These are phyloP conservation scores for Tolypocladium nubicola DNA, from an alignment of 2,329 filamentous ascomycete species.

Conservation along the genomic window DNA sequence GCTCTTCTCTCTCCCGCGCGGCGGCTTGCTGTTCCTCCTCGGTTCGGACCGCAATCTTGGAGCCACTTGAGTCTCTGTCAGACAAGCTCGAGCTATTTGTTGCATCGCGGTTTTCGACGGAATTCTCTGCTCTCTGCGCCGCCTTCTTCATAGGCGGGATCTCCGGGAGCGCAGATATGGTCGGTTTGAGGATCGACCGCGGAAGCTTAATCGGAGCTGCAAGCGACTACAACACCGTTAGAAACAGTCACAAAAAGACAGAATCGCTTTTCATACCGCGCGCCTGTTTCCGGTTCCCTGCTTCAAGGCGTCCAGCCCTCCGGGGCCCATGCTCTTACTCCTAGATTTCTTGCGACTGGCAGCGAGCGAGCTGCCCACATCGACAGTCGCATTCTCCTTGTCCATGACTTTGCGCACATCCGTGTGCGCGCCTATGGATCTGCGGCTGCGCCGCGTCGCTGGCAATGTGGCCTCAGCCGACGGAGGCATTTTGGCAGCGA, in stretches of 20 bases:
- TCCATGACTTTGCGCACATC: slow-evolving; percentile 44
- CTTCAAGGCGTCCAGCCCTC: slow-evolving; percentile 74
- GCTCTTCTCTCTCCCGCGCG: slow-evolving; percentile 58
- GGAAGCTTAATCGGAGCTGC: slow-evolving; percentile 41
- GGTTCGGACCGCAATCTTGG: slow-evolving; percentile 54
- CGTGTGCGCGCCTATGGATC: slow-evolving; percentile 57
- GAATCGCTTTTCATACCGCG: slow-evolving; percentile 45
- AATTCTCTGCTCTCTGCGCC: background rate
- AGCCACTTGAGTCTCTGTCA: slow-evolving; percentile 22
- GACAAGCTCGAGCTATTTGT: slow-evolving; percentile 7
- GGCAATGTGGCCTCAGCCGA: slow-evolving; percentile 37
- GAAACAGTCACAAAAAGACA: slow-evolving; percentile 1
- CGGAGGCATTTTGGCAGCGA: slow-evolving; percentile 19
- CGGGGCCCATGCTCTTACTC: slow-evolving; percentile 93
- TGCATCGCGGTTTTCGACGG: slow-evolving; percentile 2
- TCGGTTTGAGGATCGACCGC: slow-evolving; percentile 72
- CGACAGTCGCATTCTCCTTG: slow-evolving; percentile 70
- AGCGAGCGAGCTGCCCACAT: slow-evolving; percentile 44
- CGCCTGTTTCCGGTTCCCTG: slow-evolving; percentile 65
- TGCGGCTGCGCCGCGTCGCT: slow-evolving; percentile 49
- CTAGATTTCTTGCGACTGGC: slow-evolving; percentile 59
- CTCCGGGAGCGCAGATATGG: slow-evolving; percentile 54
- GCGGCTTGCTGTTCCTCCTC: slow-evolving; percentile 64
- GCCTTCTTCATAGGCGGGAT: slow-evolving; percentile 52
- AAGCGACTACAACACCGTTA: slow-evolving; percentile 35